phyloP scores from a whole-genome alignment of 352 stramenopile species.

The Globisporangium barbulae region DNA sequence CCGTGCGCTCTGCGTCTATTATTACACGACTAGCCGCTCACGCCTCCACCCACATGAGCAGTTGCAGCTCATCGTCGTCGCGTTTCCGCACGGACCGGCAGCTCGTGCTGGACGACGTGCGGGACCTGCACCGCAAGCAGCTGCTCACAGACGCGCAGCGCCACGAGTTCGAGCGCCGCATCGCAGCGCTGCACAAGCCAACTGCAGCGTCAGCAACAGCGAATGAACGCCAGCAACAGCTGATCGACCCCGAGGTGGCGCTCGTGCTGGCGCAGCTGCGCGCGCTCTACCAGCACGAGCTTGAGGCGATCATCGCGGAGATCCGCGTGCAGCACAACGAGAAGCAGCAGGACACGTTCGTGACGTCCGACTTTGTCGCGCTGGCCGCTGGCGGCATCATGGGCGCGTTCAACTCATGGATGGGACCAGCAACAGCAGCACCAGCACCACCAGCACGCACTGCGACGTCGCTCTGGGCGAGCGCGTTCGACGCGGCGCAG shows the following conservation, averaged over 20 bases:
- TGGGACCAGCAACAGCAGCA: slow-evolving; percentile 25
- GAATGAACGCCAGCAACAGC: not conserved
- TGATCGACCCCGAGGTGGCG: slow-evolving; percentile 4
- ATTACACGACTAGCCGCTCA: not conserved
- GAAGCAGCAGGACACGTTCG: slow-evolving; percentile 40
- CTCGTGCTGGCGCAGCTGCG: slow-evolving; percentile 32
- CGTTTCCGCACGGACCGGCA: not conserved
- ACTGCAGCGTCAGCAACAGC: not conserved
- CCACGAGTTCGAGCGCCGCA: slow-evolving; percentile 25
- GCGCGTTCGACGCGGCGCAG: slow-evolving; percentile 68
- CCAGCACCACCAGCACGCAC: not conserved
- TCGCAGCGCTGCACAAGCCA: slow-evolving; percentile 1
- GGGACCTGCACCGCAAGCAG: slow-evolving; percentile 32
- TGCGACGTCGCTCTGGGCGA: slow-evolving; percentile 52
- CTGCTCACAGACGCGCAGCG: slow-evolving; percentile 30
- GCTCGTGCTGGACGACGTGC: slow-evolving; percentile 29
- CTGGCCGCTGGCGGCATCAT: slow-evolving; percentile 58
- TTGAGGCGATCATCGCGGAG: slow-evolving; percentile 37
- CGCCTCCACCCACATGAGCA: slow-evolving; percentile 2
- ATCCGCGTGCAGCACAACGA: slow-evolving; percentile 54
- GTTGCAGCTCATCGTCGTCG: not conserved
- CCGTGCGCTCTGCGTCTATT: not conserved
- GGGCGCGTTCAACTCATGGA: slow-evolving; percentile 68
- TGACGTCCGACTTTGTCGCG: slow-evolving; percentile 56
- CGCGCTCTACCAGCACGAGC: slow-evolving; percentile 36